Evolutionary conservation across 192 early-diverging fungal genomes (phyloP).

Genomic region (Coemansia sp.): DNA sequence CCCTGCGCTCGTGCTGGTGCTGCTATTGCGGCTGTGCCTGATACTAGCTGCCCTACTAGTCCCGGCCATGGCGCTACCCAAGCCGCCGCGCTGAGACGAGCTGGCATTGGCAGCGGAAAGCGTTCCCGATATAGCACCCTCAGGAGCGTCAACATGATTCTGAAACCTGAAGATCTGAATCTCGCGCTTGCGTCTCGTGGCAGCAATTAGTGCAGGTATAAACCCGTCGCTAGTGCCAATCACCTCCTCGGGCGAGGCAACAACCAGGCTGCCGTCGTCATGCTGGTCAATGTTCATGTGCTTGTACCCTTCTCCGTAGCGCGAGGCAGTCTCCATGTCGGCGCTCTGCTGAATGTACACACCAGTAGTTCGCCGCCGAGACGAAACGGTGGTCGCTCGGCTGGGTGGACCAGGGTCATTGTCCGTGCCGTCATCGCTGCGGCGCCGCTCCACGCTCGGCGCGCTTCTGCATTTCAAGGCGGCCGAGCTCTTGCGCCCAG

Average conservation of each 20-base stretch:
- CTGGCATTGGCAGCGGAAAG: not conserved
- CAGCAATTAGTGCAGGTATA: slow-evolving; percentile 44
- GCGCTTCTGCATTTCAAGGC: not conserved
- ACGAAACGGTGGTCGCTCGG: slow-evolving; percentile 5
- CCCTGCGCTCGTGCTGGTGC: not conserved
- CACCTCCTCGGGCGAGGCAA: slow-evolving; percentile 13
- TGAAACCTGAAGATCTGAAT: slow-evolving; percentile 46
- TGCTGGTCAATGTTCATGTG: slow-evolving; percentile 36
- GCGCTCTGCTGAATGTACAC: slow-evolving; percentile 41
- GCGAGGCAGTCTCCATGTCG: slow-evolving; percentile 31
- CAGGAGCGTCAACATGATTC: slow-evolving; percentile 28
- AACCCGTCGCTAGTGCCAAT: slow-evolving; percentile 14
- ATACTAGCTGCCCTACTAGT: slow-evolving; percentile 2
- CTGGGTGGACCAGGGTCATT: slow-evolving; percentile 16
- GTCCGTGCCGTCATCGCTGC: not conserved
- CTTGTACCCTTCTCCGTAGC: slow-evolving; percentile 48
- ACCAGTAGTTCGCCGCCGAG: slow-evolving; percentile 4
- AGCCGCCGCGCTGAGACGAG: not conserved
- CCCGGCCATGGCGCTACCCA: not conserved
- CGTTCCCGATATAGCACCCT: slow-evolving; percentile 21
- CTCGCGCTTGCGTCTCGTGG: slow-evolving; percentile 43
- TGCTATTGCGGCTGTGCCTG: slow-evolving; percentile 7
- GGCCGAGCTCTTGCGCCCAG: not conserved
- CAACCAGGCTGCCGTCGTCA: slow-evolving; percentile 39
- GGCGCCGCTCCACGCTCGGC: not conserved